Conservation (phyloP, 345 rosid species). For the Eucalyptus shirleyi region DNA sequence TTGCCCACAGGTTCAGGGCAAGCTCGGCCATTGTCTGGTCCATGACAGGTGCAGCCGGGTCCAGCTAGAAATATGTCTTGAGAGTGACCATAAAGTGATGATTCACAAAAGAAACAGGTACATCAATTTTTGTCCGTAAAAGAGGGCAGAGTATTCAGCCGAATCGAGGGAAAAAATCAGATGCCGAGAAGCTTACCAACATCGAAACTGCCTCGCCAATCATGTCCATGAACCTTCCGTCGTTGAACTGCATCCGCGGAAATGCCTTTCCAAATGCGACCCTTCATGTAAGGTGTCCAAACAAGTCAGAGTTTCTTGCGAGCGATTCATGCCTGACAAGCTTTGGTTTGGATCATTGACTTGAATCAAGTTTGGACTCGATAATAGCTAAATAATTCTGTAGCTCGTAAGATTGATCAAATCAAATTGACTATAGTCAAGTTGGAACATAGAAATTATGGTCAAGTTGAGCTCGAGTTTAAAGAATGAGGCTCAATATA, state of each 20-base stretch:
- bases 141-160: neutral
- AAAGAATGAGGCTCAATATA: neutral
- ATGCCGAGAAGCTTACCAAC: neutral
- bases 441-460: neutral
- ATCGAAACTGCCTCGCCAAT: neutral
- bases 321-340: neutral
- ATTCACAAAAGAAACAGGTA: neutral
- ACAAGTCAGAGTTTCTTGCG: neutral
- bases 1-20: constrained; percentile 10
- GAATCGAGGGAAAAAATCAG: neutral
- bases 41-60: neutral
- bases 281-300: neutral
- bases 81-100: neutral
- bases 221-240: neutral
- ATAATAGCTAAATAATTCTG: neutral
- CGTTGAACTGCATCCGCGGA: neutral
- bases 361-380: neutral
- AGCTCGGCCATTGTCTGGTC: constrained; percentile 39
- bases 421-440: neutral
- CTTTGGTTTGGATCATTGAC: neutral
- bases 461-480: neutral
- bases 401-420: neutral
- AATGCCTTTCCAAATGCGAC: constrained; percentile 12
- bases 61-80: constrained; percentile 27
- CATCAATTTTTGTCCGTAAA: neutral